Evolutionary conservation across 495 filamentous ascomycete species (phyloP), one percentile per base, ranked within the genome.

Genomic region (Hypoxylon crocopeplum): DNA sequence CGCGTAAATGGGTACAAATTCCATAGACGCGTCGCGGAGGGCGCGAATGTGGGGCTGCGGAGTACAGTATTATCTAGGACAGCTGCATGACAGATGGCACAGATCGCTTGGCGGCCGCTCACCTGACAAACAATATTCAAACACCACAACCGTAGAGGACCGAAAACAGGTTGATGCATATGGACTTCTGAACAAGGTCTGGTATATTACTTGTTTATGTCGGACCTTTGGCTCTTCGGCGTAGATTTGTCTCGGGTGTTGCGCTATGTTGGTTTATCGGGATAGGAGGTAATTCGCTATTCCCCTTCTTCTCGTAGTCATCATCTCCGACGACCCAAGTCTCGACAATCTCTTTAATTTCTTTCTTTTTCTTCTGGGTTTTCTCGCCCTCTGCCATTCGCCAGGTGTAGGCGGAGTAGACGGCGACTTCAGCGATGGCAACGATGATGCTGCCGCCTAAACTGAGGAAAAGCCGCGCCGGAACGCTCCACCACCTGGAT

Each of bases 401-500:
- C 75, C 86, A 81, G 34, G 96, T 72, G 75, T 96, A 98, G 5
- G 91, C 90, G 8, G 82, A 85, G 72, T 98, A 97, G 30, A 98
- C 84, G 17, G 87, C 86, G 7, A 94, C 87, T 72, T 98, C 94
- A 3, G 92, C 93, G 38, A 95, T 77, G 2, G 87, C 92, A 17
- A 97, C 90, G 15, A 90, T 56, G 2, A 84, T 68, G 48, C 85
- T 87, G 2, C 87, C 86, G 7, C 79, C 80, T 75, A 93, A 80
- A 29, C 86, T 88, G 15, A 91, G 72, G 12, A 85, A 89, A 34
- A 93, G 69, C 44, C 90, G 71, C 27, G 82, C 77, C 0, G 90
- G 86, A 3, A 85, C 84, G 54, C 80, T 85, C 89, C 88, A 92
- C 71, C 81, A 83, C 22, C 82, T 76, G 1, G 86, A 86, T 20